phyloP scores from a whole-genome alignment of 495 filamentous ascomycete genomes.

The Penicillium samsonianum region DNA sequence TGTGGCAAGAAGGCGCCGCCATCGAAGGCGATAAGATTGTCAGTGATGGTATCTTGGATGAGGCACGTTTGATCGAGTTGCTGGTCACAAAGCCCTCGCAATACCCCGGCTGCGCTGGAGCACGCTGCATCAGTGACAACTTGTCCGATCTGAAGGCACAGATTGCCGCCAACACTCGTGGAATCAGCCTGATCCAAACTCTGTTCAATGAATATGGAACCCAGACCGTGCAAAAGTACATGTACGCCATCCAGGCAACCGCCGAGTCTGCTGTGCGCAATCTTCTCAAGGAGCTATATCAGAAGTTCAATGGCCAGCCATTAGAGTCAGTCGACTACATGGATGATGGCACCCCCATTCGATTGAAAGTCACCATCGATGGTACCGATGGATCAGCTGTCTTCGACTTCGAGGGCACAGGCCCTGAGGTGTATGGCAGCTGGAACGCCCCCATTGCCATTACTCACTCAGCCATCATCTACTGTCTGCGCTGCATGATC shows the following conservation, averaged over 20 bases:
- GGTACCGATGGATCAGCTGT: conserved; percentile 79
- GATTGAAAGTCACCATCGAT: conserved; percentile 82
- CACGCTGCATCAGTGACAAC: conserved; percentile 88
- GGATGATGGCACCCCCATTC: conserved; percentile 94
- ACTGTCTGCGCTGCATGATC: conserved; percentile 91
- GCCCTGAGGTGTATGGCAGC: conserved; percentile 90
- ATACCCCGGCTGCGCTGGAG: conserved; percentile 85
- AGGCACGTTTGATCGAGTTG: conserved; percentile 80
- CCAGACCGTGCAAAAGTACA: conserved; percentile 91
- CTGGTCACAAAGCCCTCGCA: conserved; percentile 81
- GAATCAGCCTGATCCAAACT: conserved; percentile 82
- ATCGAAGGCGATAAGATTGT: conserved; percentile 96
- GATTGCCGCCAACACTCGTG: conserved; percentile 93
- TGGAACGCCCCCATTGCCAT: conserved; percentile 95
- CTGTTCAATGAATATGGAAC: conserved; percentile 91
- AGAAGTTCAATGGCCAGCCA: conserved; percentile 73
- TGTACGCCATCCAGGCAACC: conserved; percentile 90
- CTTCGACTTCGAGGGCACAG: conserved; percentile 86
- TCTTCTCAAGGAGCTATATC: conserved; percentile 77
- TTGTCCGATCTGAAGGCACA: conserved; percentile 96
- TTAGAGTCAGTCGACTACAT: conserved; percentile 89
- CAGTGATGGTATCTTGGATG: conserved; percentile 84
- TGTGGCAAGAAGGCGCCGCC: conserved; percentile 92
- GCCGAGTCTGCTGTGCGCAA: conserved; percentile 83
- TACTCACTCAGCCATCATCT: conserved; percentile 94